Conservation (phyloP, 2,329 filamentous ascomycete species). For the Sporothrix pallida region DNA sequence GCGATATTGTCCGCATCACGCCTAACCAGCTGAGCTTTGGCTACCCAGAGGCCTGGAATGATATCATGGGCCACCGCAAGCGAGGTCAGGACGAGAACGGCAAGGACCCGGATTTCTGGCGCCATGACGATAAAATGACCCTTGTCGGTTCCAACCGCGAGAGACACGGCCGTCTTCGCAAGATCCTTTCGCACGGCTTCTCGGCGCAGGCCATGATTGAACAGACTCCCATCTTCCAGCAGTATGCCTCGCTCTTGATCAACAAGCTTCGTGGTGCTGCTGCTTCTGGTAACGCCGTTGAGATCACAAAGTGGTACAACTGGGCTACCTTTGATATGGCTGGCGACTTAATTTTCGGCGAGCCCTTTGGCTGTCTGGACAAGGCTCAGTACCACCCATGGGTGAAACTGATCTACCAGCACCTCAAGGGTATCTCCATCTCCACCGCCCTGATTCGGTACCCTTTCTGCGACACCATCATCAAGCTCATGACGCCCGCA, state of each 20-base stretch:
- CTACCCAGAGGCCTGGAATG: background rate
- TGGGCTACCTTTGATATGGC: background rate
- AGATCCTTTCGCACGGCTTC: background rate
- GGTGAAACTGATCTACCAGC: too few relatives aligned
- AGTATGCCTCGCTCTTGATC: background rate
- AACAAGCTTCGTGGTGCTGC: background rate
- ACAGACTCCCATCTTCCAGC: background rate
- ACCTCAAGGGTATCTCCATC: too few relatives aligned
- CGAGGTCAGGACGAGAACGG: too few relatives aligned
- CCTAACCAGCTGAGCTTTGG: too few relatives aligned
- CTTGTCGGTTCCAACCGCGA: background rate
- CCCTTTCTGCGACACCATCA: background rate
- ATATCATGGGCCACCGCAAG: background rate
- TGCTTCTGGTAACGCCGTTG: background rate
- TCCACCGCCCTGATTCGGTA: too few relatives aligned
- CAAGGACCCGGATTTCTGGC: too few relatives aligned
- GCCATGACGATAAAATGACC: background rate
- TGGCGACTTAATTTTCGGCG: background rate
- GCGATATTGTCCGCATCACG: background rate
- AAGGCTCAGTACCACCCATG: too few relatives aligned
- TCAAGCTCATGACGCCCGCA: background rate
- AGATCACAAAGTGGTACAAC: background rate
- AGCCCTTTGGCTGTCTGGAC: background rate
- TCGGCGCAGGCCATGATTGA: background rate
- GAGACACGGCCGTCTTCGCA: background rate